Base-by-base conservation (phyloP, 176 grass and related monocot genomes). In the Lolium multiflorum region DNA sequence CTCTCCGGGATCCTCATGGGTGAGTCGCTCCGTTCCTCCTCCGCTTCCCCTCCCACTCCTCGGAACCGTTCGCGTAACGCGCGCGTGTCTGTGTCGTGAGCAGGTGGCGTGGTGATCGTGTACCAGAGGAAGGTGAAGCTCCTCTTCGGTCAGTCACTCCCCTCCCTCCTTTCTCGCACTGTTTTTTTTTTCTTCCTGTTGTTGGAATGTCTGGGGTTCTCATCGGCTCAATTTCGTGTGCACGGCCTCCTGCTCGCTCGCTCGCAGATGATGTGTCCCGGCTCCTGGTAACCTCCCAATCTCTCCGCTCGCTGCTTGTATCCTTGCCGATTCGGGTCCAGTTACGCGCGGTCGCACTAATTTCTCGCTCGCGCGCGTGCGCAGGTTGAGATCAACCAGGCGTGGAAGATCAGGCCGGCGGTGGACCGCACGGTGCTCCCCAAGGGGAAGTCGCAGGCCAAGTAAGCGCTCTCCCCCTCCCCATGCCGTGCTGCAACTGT, bases 1-100 rank as follows among this genome's bases (percentile, higher is more conserved):
- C 90, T 98, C 43, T 92, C 97, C 46, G 90, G 92, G 83, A 98
- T 98, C 64, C 97, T 98, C 72, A 98, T 98, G 97, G 97, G 96
- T 85, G 59, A 92, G 90, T 49, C 4, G 37, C 39, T 67, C 59
- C 46, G 5, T 18, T 80, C 9, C 52, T 83, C 28, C 8, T 50
- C 68, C 26, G 80, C 47, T 56, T 87, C 20, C 3, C 1, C 38
- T 4, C 18, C 31, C 31, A 0, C 31, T 35, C 31, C 31, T 16
- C 13, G 12, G 21, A 46, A 2, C 16, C 16, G 35, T 69, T 35
- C 3, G 66, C 66, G 16, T 69, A 6, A 76, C 10, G 14, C 10
- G 20, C 2, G 41, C 44, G 43, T 16, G 8, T 73, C 3, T 59
- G 16, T 21, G 3, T 35, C 5, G 28, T 54, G 80, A 74, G 58